phyloP scores from a whole-genome alignment of 2,329 filamentous ascomycete genomes.

The Cercospora sp. region DNA sequence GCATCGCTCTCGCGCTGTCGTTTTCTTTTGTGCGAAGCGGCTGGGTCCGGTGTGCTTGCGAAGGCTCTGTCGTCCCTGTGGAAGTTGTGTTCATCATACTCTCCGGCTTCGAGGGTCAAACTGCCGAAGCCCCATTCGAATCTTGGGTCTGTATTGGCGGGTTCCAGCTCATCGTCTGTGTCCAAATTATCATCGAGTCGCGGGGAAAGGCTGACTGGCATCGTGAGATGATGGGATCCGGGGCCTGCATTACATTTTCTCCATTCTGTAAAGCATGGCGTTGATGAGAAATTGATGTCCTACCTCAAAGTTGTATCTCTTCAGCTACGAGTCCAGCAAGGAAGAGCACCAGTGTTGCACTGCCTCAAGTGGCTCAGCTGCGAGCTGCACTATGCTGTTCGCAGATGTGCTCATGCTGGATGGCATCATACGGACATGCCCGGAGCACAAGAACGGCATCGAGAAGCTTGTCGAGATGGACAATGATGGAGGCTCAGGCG shows the following conservation, averaged over 20 bases:
- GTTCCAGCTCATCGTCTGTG: constrained; percentile 30
- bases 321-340: not conserved
- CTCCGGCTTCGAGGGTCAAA: constrained; percentile 23
- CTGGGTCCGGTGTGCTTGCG: constrained; percentile 27
- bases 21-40: constrained; percentile 21
- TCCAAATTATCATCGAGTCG: constrained; percentile 32
- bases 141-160: constrained; percentile 28
- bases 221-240: not conserved
- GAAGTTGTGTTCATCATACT: constrained; percentile 12
- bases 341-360: constrained; percentile 10
- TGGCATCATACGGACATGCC: constrained; percentile 2
- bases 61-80: constrained; percentile 28
- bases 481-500: not conserved
- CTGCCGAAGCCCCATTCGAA: constrained; percentile 30
- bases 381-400: not conserved
- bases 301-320: not conserved
- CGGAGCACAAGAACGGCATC: not conserved
- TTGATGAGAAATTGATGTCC: not conserved
- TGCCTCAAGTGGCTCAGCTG: constrained; percentile 15
- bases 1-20: constrained; percentile 26
- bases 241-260: not conserved
- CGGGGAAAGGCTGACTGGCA: constrained; percentile 29
- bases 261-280: not conserved
- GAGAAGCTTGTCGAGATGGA: not conserved
- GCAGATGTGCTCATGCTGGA: not conserved